Evolutionary conservation across 1,139 yeast species (phyloP), one percentile per base, ranked within the genome.

Genomic region (Pichia sp.): DNA sequence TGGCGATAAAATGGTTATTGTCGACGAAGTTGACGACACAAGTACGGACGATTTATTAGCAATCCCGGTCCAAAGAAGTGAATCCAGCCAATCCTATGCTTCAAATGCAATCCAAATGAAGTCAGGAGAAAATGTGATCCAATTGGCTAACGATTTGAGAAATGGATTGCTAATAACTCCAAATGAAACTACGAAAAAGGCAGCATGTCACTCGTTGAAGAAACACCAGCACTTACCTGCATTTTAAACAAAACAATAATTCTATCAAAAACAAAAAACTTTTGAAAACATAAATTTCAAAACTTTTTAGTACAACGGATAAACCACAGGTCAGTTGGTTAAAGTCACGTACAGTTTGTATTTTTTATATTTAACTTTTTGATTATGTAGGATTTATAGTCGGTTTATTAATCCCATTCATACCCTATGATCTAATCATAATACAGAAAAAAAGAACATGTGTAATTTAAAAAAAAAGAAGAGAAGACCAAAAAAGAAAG

Each of bases 191-290:
- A 63, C 66, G 31, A 59, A 57, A 45, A 65, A 61, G 51, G 62
- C 65, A 44, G 61, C 64, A 17, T 46, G 55, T 20, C 60, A 59
- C 41, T 55, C 48, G 17, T 40, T 57, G 2, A 67, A 61, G 48
- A 51, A 56, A 31, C 71, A 68, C 51, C 59, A 61, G 17, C 71
- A 67, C 54, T 34, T 63, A 31, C 43, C 53, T n/a, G 50, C 53
- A 3, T 54, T 51, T 24, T 55, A 20, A n/a, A 30, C 14, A 14
- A 43, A 34, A 34, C 38, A 34, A 34, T 12, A 5, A 34, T 10
- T 8, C 31, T 29, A 44, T 5, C 14, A 14, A n/a, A 20, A 20
- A 10, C 4, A 14, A 31, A 16, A 46, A 16, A 36, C 24, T 20
- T 20, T 20, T 20, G n/a, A 6, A 20, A 38, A 7, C 9, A 48